Evolutionary conservation across 1,284 basidiomycete species (phyloP).

Genomic region (Apiotrichum gracile): DNA sequence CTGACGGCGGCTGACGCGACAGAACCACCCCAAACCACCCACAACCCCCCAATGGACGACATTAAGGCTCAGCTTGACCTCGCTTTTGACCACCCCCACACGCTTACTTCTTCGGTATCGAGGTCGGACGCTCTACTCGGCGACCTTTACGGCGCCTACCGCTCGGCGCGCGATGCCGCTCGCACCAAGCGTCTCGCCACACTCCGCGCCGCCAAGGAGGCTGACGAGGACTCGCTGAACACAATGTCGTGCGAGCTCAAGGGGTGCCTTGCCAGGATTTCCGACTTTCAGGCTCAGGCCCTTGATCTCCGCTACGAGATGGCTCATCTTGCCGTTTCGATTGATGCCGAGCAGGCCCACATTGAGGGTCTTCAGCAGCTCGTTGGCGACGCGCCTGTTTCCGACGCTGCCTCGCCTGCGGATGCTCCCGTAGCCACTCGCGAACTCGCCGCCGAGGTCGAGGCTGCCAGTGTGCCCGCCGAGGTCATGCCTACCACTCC

Average conservation of each 20-base stretch:
- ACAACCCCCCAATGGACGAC: slow-evolving; percentile 3
- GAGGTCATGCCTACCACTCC: background rate
- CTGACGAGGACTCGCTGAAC: background rate
- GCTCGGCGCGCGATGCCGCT: background rate
- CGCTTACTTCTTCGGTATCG: slow-evolving; percentile 1
- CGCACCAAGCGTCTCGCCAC: background rate
- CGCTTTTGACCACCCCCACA: slow-evolving; percentile 1
- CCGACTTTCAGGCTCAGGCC: slow-evolving; percentile 1
- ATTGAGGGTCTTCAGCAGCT: background rate
- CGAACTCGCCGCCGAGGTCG: background rate
- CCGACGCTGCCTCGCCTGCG: background rate
- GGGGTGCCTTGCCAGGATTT: background rate
- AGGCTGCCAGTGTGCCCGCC: background rate
- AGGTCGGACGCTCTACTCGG: slow-evolving; percentile 2
- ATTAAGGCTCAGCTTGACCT: slow-evolving; percentile 1
- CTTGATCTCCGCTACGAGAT: slow-evolving; percentile 3
- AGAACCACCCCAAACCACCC: background rate
- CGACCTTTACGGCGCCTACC: slow-evolving; percentile 1
- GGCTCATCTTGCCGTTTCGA: slow-evolving; percentile 2
- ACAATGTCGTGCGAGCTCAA: background rate
- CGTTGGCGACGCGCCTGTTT: background rate
- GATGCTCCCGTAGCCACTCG: background rate
- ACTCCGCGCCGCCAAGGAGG: background rate
- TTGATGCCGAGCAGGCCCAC: slow-evolving; percentile 3
- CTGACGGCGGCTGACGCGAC: no score